A percentile compares a stretch with the other conserved stretches of the same genome.
Conservation (phyloP, 306 rosid genomes). For the Echinosophora koreensis region DNA sequence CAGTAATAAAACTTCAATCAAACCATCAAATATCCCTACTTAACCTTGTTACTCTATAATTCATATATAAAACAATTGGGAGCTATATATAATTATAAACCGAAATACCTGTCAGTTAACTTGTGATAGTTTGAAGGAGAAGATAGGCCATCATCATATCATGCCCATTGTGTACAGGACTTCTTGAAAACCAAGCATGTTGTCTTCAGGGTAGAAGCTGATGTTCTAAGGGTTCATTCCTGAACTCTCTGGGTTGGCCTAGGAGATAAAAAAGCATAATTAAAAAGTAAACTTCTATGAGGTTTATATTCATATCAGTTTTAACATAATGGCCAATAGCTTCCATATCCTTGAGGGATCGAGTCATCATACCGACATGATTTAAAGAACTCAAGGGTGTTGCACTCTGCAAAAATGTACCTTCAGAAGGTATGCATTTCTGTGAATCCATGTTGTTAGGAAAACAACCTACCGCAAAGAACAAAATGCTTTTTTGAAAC, state of each 20-base stretch:
- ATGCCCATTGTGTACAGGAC: constrained; percentile 43
- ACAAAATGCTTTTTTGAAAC: constrained; percentile 23
- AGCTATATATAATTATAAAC: neutral
- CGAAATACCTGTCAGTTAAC: constrained; percentile 59
- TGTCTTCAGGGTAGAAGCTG: constrained; percentile 72
- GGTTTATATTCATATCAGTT: constrained; percentile 56
- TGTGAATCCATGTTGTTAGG: constrained; percentile 22
- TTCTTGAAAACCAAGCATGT: constrained; percentile 71
- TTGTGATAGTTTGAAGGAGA: constrained; percentile 59
- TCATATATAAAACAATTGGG: neutral
- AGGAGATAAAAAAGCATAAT: constrained; percentile 62
- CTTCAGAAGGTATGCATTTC: constrained; percentile 60
- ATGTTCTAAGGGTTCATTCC: constrained; percentile 65
- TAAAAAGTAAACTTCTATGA: constrained; percentile 64
- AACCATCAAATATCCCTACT: neutral
- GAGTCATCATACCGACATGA: constrained; percentile 63
- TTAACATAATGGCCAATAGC: constrained; percentile 36
- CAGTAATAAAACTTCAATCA: neutral
- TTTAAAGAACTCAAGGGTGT: constrained; percentile 57
- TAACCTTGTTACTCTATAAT: neutral
- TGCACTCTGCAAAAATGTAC: constrained; percentile 30
- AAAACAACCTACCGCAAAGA: constrained; percentile 53
- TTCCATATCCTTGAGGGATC: constrained; percentile 39
- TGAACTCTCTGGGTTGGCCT: constrained; percentile 70
- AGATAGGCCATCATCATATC: constrained; percentile 53